phyloP scores from a whole-genome alignment of 2,329 filamentous ascomycete genomes.

The Monilinia fructicola region DNA sequence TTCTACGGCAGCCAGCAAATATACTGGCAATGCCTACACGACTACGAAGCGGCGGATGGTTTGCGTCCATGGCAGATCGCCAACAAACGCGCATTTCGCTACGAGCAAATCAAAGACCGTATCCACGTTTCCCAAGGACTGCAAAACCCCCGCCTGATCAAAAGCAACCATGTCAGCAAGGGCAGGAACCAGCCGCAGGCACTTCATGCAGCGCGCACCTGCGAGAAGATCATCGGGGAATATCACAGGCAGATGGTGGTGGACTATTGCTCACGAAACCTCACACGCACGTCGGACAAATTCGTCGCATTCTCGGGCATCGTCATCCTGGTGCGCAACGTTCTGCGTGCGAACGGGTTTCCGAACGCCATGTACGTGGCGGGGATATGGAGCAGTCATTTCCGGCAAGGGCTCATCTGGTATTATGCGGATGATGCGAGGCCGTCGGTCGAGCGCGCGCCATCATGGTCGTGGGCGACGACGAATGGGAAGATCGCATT shows the following conservation, averaged over 20 bases:
- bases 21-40: conserved; percentile 7
- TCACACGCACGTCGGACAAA: background rate
- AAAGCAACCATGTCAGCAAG: background rate
- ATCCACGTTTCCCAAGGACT: background rate
- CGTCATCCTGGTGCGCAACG: background rate
- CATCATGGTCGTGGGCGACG: conserved; percentile 6
- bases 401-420: conserved; percentile 7
- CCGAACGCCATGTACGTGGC: background rate
- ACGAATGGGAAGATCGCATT: background rate
- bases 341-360: background rate
- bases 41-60: background rate
- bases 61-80: background rate
- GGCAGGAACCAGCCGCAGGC: background rate
- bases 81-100: background rate
- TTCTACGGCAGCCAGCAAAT: background rate
- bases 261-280: background rate
- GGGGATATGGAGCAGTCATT: background rate
- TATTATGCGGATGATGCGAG: background rate
- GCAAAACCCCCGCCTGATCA: background rate
- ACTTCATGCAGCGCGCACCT: background rate
- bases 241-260: background rate
- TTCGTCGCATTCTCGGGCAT: conserved; percentile 2
- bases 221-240: background rate
- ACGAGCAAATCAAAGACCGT: background rate
- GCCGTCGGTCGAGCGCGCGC: background rate